phyloP scores from a whole-genome alignment of 1,284 basidiomycete genomes.

The Apiotrichum siamense region DNA sequence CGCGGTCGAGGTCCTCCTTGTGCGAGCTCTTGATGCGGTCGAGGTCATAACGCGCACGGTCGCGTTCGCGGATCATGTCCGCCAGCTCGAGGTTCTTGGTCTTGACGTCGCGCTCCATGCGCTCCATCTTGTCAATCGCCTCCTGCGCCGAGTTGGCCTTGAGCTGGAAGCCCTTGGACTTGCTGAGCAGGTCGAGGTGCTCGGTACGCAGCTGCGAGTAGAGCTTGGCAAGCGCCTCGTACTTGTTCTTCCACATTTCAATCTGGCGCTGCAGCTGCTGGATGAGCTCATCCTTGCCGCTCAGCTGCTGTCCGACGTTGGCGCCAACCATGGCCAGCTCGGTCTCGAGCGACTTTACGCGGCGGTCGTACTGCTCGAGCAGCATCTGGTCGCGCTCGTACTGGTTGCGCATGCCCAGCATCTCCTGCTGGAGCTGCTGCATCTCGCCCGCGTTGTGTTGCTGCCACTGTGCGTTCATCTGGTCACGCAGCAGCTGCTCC shows the following conservation, averaged over 20 bases:
- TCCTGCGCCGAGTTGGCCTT: conserved; percentile 98
- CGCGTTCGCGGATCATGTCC: conserved; percentile 97
- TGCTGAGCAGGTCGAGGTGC: conserved; percentile 93
- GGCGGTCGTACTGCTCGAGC: conserved; percentile 93
- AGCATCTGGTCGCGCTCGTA: conserved; percentile 98
- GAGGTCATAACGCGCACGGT: conserved; percentile 93
- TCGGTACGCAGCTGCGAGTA: conserved; percentile 97
- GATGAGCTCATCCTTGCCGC: conserved; percentile 91
- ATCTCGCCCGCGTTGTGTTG: conserved; percentile 50
- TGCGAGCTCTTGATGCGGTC: conserved; percentile 91
- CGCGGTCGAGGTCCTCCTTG: conserved; percentile 89
- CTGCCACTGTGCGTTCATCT: conserved; percentile 57
- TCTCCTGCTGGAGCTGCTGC: conserved; percentile 78
- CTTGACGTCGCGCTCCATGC: conserved; percentile 98
- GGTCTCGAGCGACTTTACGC: conserved; percentile 92
- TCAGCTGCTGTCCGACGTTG: conserved; percentile 81
- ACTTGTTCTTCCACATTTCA: conserved; percentile 95
- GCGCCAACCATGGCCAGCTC: conserved; percentile 73
- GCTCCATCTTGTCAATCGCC: conserved; percentile 97
- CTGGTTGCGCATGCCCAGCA: conserved; percentile 90
- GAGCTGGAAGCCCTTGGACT: conserved; percentile 95
- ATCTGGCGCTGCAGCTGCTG: conserved; percentile 96
- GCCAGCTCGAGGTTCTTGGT: conserved; percentile 96
- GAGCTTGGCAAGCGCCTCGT: conserved; percentile 95
- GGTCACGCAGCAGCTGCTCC: conserved; percentile 82